Evolutionary conservation across 2,329 filamentous ascomycete species (phyloP), one percentile per base, ranked within the genome.

Genomic region (Apiospora pterosperma): DNA sequence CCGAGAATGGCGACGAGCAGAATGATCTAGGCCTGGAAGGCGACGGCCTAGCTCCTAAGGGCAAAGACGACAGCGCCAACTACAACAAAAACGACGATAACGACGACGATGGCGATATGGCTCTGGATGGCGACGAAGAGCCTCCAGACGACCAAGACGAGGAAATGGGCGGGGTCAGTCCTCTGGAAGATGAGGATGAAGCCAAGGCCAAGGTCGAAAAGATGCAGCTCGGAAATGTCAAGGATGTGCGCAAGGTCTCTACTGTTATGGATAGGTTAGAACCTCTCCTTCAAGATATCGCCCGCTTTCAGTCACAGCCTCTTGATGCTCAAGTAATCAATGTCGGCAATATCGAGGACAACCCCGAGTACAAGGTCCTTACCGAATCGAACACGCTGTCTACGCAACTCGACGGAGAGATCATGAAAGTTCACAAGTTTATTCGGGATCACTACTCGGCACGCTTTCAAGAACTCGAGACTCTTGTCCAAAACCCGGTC

Each of bases 401-500:
- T 0, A 96, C 95, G 6, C 91, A 92, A 68, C 97, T 98, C 70
- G 94, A 97, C 70, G 92, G 92, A 74, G 95, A 98, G 77, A 92
- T 98, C 58, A 91, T 92, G 38, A 86, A 96, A 8, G 92, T 98
- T 25, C 96, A 99, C 83, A 99, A 99, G 79, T 96, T 93, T 77
- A 93, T 97, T 66, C 88, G 95, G 73, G 96, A 99, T 73, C 93
- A 97, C 78, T 99, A 99, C 80, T 97, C 94, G 11, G 85, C 91
- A 21, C 88, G 95, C 66, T 99, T 98, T 73, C 95, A 96, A 0
- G 95, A 97, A 78, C 86, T 99, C 44, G 96, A 99, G 77, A 86
- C 86, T 23, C 86, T 99, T 38, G 90, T 99, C 66, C 93, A 92
- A 64, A 97, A 95, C 72, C 93, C 96, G 1, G 85, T 98, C 61